Evolutionary conservation across 1,284 basidiomycete species (phyloP).

Genomic region (Cryptococcus neoformans): DNA sequence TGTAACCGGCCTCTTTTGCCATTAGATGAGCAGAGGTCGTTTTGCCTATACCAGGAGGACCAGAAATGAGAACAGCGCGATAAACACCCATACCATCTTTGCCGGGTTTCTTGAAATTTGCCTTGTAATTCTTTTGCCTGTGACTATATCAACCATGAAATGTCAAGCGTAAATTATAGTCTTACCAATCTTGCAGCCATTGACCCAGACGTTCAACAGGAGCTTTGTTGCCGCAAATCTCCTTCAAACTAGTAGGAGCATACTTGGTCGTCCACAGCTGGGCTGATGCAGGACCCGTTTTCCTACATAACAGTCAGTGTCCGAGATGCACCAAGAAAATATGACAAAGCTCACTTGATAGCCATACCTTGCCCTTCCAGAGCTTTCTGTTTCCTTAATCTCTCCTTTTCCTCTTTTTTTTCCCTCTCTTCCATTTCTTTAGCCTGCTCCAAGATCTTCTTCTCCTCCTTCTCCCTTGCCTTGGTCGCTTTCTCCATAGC

Average conservation of each 20-base stretch:
- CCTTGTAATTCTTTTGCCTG: conserved; percentile 60
- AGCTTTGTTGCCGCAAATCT: conserved; percentile 93
- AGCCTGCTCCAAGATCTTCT: conserved; percentile 57
- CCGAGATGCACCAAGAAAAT: neutral
- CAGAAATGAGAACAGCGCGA: conserved; percentile 85
- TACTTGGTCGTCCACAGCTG: conserved; percentile 97
- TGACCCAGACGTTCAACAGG: conserved; percentile 80
- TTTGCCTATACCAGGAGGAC: conserved; percentile 96
- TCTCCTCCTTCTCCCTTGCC: conserved; percentile 66
- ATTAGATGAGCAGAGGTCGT: conserved; percentile 94
- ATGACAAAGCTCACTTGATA: conserved; percentile 36
- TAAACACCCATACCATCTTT: conserved; percentile 83
- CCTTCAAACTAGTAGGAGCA: conserved; percentile 80
- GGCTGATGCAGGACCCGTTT: conserved; percentile 48
- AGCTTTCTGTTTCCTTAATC: conserved; percentile 60
- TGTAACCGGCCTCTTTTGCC: conserved; percentile 83
- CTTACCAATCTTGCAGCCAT: conserved; percentile 81
- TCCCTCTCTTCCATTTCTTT: conserved; percentile 68
- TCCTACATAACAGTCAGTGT: conserved; percentile 27
- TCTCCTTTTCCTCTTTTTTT: conserved; percentile 59
- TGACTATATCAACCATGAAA: conserved; percentile 53
- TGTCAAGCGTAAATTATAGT: conserved; percentile 43
- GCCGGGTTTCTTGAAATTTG: conserved; percentile 88
- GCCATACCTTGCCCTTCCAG: conserved; percentile 39
- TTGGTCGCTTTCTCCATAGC: conserved; percentile 73